Base-by-base conservation (phyloP, 2,329 filamentous ascomycete genomes). In the Pseudogymnoascus sp. region DNA sequence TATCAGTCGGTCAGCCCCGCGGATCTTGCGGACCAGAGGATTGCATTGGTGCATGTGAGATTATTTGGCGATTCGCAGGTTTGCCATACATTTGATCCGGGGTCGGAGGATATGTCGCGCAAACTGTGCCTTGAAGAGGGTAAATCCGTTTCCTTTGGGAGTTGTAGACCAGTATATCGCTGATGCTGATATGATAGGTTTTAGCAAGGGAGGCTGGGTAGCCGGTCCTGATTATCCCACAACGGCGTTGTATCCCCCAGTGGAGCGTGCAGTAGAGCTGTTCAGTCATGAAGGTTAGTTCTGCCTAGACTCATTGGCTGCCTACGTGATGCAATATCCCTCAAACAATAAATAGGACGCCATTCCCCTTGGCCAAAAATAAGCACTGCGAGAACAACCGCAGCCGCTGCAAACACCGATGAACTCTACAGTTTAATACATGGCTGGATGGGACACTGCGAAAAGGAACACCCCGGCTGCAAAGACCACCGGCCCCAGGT, bases 41-140 rank as follows among this genome's bases (percentile, higher is more conserved):
- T 52, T 30, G 9, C 1, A 30, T 19, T 52, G n/a, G 45, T 52
- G 9, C 45, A 52, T 52, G 45, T 52, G 45, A 52, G 45, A 7
- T n/a, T 52, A 5, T 52, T 19, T 52, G 26, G 45, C 8, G 45
- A 52, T 30, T 52, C 45, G 10, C 45, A 52, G n/a, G 45, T 52
- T 30, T 30, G 26, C 45, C 45, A 52, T 30, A 52, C 45, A 12
- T 52, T 52, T 52, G 45, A 52, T 52, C 45, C 45, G 23, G 23
- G 45, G 26, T 30, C 26, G 8, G 45, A 52, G 23, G 26, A 30
- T 52, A 52, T 52, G 45, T 52, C 45, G n/a, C 45, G 45, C 15
- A 52, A 52, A 8, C 5, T 52, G n/a, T 52, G 45, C 15, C 23
- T 9, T 9, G 45, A 52, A 30, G 45, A 52, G 45, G 45, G 45